Evolutionary conservation across 306 rosid species (phyloP).

Genomic region (Trifolium repens): DNA sequence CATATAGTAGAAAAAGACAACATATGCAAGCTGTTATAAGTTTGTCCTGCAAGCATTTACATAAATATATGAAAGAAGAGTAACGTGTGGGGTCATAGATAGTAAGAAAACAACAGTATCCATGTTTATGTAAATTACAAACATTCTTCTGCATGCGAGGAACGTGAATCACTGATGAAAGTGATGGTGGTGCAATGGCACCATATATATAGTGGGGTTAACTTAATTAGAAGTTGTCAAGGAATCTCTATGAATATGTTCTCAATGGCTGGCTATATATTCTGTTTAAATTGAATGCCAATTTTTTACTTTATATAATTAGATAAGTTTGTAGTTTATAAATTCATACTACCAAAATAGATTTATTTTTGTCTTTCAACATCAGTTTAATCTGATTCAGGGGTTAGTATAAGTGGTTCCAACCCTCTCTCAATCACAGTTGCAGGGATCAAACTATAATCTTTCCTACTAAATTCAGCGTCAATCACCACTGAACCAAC

Average conservation of each 20-base stretch:
- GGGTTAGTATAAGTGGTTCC: no score
- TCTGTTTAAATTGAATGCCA: no score
- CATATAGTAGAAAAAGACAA: constrained; percentile 30
- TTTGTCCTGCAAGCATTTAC: constrained; percentile 35
- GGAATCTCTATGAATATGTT: constrained; percentile 41
- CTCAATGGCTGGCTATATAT: constrained; percentile 44
- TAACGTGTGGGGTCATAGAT: constrained; percentile 44
- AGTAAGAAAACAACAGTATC: constrained; percentile 4
- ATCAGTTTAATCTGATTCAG: no score
- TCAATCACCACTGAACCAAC: no score
- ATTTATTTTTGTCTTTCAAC: no score
- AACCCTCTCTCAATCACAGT: no score
- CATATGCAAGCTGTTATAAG: constrained; percentile 38
- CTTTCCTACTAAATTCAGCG: no score
- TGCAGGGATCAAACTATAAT: no score
- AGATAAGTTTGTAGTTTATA: no score
- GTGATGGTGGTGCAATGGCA: constrained; percentile 15
- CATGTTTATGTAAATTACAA: constrained; percentile 34
- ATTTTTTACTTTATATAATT: no score
- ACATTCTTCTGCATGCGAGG: constrained; percentile 51
- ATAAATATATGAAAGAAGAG: constrained; percentile 14
- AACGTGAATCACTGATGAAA: constrained; percentile 47
- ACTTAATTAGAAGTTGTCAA: constrained; percentile 29
- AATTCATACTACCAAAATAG: no score
- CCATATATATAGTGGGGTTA: constrained; percentile 38